A percentile compares a stretch with the other conserved stretches of the same genome.
Evolutionary conservation across 495 filamentous ascomycete genomes (phyloP).

Genomic region (Neurospora sp.): DNA sequence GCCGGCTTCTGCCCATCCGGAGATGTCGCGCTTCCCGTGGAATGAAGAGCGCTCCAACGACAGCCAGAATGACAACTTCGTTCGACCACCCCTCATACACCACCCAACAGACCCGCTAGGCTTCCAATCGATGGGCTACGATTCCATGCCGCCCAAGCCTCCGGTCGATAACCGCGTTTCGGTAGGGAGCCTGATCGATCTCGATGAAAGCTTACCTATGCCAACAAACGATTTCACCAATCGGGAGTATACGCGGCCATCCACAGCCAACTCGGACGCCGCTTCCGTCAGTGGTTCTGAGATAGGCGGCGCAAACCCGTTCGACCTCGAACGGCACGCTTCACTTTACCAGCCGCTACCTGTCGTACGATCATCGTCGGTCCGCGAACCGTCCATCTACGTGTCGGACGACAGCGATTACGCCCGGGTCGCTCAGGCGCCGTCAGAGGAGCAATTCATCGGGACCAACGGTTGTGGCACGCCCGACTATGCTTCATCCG

Average conservation of each 20-base stretch:
- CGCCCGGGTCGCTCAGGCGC: conserved; percentile 14
- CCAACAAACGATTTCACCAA: conserved; percentile 6
- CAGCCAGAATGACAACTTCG: conserved; percentile 8
- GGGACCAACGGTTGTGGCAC: conserved; percentile 5
- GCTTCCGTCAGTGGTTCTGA: conserved; percentile 37
- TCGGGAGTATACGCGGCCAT: conserved; percentile 32
- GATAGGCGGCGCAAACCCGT: conserved; percentile 38
- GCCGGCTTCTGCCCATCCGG: conserved; percentile 40
- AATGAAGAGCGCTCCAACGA: conserved; percentile 18
- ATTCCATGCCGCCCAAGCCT: conserved; percentile 13
- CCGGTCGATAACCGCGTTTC: conserved; percentile 28
- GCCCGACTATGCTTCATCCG: not conserved
- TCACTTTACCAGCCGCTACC: conserved; percentile 34
- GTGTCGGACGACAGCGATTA: conserved; percentile 40
- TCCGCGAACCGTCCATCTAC: conserved; percentile 42
- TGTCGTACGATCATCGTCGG: conserved; percentile 5
- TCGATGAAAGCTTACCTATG: conserved; percentile 39
- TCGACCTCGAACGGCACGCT: conserved; percentile 44
- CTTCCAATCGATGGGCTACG: conserved; percentile 35
- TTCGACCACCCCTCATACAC: conserved; percentile 37
- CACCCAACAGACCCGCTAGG: conserved; percentile 40
- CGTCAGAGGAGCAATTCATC: conserved; percentile 1
- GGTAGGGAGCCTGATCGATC: conserved; percentile 38
- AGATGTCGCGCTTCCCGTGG: conserved; percentile 39
- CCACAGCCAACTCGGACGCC: conserved; percentile 45